Conservation (phyloP, 495 filamentous ascomycete genomes). For the Poronia punctata region DNA sequence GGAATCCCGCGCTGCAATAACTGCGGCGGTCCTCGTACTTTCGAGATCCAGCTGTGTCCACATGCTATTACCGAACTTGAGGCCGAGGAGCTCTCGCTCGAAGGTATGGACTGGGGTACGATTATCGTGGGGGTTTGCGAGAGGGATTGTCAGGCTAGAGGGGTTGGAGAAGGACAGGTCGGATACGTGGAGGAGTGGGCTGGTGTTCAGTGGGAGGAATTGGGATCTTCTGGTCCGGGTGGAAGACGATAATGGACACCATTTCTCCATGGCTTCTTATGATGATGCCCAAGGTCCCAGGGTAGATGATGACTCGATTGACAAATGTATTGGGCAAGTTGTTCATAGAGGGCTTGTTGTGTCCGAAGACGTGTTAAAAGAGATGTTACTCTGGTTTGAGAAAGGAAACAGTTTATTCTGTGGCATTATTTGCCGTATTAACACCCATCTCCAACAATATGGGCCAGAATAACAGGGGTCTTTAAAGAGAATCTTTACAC, state of each 20-base stretch:
- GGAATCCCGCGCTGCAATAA: constrained; percentile 68
- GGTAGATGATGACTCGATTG: too few relatives aligned
- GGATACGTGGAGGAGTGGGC: constrained; percentile 92
- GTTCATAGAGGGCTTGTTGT: too few relatives aligned
- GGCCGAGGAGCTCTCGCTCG: constrained; percentile 65
- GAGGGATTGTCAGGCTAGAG: constrained; percentile 55
- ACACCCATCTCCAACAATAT: too few relatives aligned
- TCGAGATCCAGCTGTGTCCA: constrained; percentile 77
- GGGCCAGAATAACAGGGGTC: too few relatives aligned
- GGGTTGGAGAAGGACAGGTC: constrained; percentile 38
- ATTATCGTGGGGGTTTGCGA: constrained; percentile 84
- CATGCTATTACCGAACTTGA: constrained; percentile 88
- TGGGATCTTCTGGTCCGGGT: constrained; percentile 18
- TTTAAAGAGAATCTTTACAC: too few relatives aligned
- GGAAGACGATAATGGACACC: constrained; percentile 10
- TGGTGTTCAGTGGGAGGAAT: constrained; percentile 95
- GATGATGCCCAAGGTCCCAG: too few relatives aligned
- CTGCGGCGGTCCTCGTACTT: constrained; percentile 70
- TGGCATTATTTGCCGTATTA: too few relatives aligned
- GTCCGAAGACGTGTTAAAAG: too few relatives aligned
- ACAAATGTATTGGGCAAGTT: too few relatives aligned
- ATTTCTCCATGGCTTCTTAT: too few relatives aligned
- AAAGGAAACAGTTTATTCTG: too few relatives aligned
- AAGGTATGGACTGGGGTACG: constrained; percentile 98
- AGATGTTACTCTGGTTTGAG: too few relatives aligned